These are phyloP conservation scores for Gelatoporia subvermispora DNA, from an alignment of 768 basidiomycete genomes.

Conservation along the genomic window DNA sequence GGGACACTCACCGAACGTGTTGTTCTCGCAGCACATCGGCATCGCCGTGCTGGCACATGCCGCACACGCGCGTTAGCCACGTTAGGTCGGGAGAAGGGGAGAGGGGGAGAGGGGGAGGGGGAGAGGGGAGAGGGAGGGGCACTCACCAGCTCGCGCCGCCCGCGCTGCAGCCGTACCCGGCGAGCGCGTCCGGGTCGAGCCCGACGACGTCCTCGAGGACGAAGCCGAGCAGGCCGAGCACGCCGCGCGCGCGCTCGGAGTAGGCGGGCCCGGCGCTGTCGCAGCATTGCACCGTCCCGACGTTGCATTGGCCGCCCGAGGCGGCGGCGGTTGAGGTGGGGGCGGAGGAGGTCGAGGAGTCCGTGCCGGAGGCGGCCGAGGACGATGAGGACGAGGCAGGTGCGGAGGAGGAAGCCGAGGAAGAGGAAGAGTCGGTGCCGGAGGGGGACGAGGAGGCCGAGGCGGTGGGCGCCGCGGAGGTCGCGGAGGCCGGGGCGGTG, in stretches of 20 bases:
- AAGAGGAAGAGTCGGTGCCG: neutral
- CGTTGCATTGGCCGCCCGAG: slow-evolving; percentile 4
- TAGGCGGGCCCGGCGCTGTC: neutral
- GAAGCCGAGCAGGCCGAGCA: slow-evolving; percentile 6
- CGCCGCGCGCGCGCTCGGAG: neutral
- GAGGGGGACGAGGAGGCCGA: neutral
- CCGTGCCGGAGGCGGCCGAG: neutral
- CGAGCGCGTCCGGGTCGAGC: neutral
- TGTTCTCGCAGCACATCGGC: slow-evolving; percentile 11
- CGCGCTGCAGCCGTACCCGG: slow-evolving; percentile 5
- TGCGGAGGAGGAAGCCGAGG: neutral
- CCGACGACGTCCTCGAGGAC: slow-evolving; percentile 6
- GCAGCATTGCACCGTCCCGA: slow-evolving; percentile 7
- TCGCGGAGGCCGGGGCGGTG: neutral
- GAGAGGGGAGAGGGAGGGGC: no score
- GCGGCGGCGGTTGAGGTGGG: neutral
- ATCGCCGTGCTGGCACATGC: neutral
- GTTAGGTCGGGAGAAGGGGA: neutral
- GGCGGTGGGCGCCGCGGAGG: neutral
- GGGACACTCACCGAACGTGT: slow-evolving; percentile 1
- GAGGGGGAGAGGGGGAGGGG: no score
- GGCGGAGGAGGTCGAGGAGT: neutral
- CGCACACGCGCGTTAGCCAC: neutral
- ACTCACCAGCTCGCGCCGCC: slow-evolving; percentile 5
- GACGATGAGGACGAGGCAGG: neutral